phyloP scores from a whole-genome alignment of 495 filamentous ascomycete species.

The Penicilliopsis zonata region DNA sequence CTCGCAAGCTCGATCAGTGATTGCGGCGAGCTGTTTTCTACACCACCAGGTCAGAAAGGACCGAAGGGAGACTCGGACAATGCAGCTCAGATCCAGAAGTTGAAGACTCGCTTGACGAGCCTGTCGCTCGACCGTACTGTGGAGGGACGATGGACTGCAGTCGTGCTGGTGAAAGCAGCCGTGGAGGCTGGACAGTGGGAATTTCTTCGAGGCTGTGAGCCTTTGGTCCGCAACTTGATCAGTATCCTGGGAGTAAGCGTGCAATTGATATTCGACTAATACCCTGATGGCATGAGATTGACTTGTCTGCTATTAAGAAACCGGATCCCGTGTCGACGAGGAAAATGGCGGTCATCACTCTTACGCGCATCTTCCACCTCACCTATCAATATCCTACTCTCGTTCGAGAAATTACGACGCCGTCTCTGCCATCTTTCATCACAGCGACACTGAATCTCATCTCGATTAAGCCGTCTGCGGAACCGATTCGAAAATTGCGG shows the following conservation, averaged over 20 bases:
- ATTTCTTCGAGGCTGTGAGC: slow-evolving; percentile 51
- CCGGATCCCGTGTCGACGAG: slow-evolving; percentile 59
- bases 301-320: slow-evolving; percentile 37
- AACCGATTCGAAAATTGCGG: slow-evolving; percentile 30
- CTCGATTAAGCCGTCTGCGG: slow-evolving; percentile 29
- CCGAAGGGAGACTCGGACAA: slow-evolving; percentile 45
- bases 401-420: slow-evolving; percentile 79
- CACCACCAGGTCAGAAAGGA: slow-evolving; percentile 31
- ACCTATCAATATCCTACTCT: slow-evolving; percentile 71
- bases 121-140: slow-evolving; percentile 59
- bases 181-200: slow-evolving; percentile 76
- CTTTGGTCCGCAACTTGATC: slow-evolving; percentile 64
- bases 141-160: slow-evolving; percentile 64
- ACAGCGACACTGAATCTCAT: slow-evolving; percentile 59
- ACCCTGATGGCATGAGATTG: background rate
- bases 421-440: slow-evolving; percentile 62
- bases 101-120: slow-evolving; percentile 64
- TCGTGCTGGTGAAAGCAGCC: slow-evolving; percentile 65
- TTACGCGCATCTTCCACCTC: slow-evolving; percentile 71
- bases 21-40: slow-evolving; percentile 46
- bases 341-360: slow-evolving; percentile 57
- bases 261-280: background rate
- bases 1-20: slow-evolving; percentile 49
- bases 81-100: slow-evolving; percentile 57
- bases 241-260: slow-evolving; percentile 51